Evolutionary conservation across 371 early-diverging fungal species (phyloP).

Genomic region (Nematocida homosporus): DNA sequence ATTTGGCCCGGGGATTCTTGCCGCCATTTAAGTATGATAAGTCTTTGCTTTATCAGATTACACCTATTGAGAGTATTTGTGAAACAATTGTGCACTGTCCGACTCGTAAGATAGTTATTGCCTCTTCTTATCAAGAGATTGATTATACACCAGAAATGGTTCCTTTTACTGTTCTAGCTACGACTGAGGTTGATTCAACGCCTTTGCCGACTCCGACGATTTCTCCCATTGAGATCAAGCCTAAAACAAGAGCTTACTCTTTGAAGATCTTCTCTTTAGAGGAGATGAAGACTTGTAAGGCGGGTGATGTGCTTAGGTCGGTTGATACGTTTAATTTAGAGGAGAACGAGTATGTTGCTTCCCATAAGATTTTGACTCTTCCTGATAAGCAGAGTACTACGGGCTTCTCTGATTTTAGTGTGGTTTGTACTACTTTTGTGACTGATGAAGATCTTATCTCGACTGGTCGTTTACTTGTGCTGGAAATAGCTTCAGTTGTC

Average conservation of each 20-base stretch:
- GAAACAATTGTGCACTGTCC: conserved; percentile 13
- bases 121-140: conserved; percentile 32
- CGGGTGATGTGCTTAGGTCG: conserved; percentile 1
- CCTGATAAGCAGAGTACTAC: conserved; percentile 78
- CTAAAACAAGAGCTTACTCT: conserved; percentile 49
- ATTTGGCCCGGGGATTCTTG: conserved; percentile 22
- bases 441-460: conserved; percentile 84
- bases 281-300: conserved; percentile 10
- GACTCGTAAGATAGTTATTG: conserved; percentile 18
- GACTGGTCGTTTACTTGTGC: conserved; percentile 80
- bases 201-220: conserved; percentile 9
- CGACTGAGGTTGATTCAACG: conserved; percentile 49
- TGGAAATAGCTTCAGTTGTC: conserved; percentile 90
- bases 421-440: conserved; percentile 79
- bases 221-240: conserved; percentile 22
- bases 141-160: conserved; percentile 42
- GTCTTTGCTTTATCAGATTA: conserved; percentile 14
- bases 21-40: conserved; percentile 12
- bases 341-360: conserved; percentile 76
- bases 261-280: conserved; percentile 46
- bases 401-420: conserved; percentile 78
- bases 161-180: conserved; percentile 43
- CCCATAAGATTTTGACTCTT: conserved; percentile 74
- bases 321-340: conserved; percentile 43
- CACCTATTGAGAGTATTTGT: conserved; percentile 12